Conservation (phyloP, 106 monocot species). For the Dendrobium nobile region DNA sequence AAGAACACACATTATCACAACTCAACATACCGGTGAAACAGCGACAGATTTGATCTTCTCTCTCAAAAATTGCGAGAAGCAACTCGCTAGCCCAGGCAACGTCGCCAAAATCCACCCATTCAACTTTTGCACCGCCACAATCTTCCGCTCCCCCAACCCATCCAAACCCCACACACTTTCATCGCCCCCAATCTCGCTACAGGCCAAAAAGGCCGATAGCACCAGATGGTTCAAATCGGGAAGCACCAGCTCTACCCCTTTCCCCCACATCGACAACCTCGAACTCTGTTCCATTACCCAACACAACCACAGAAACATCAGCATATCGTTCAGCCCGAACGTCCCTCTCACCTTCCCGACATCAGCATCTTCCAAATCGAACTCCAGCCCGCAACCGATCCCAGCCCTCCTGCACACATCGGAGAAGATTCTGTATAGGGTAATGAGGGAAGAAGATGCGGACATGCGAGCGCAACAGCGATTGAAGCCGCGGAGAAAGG, state of each 20-base stretch:
- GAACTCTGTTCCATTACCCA: slow-evolving; percentile 52
- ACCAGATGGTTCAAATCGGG: slow-evolving; percentile 67
- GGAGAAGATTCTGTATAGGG: slow-evolving; percentile 39
- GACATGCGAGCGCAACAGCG: slow-evolving; percentile 52
- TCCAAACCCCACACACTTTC: slow-evolving; percentile 24
- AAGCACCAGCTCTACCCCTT: slow-evolving; percentile 18
- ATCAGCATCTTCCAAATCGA: slow-evolving; percentile 35
- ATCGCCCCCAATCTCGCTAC: slow-evolving; percentile 36
- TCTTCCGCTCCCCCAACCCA: slow-evolving; percentile 24
- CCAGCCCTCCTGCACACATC: slow-evolving; percentile 21
- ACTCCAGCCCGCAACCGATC: slow-evolving; percentile 21
- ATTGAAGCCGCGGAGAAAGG: slow-evolving; percentile 68
- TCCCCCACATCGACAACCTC: slow-evolving; percentile 12
- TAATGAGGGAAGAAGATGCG: slow-evolving; percentile 40
- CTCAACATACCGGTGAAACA: slow-evolving; percentile 32
- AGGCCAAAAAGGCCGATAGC: slow-evolving; percentile 42
- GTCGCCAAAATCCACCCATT: slow-evolving; percentile 52
- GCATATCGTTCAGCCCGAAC: slow-evolving; percentile 33
- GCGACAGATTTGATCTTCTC: slow-evolving; percentile 36
- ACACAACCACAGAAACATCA: slow-evolving; percentile 65
- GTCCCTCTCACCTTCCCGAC: slow-evolving; percentile 46
- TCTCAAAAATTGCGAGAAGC: slow-evolving; percentile 45
- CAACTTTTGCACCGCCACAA: slow-evolving; percentile 54
- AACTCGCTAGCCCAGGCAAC: slow-evolving; percentile 46
- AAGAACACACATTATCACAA: background rate